Conservation (phyloP, 2,329 filamentous ascomycete species). For the Nakataea oryzae region DNA sequence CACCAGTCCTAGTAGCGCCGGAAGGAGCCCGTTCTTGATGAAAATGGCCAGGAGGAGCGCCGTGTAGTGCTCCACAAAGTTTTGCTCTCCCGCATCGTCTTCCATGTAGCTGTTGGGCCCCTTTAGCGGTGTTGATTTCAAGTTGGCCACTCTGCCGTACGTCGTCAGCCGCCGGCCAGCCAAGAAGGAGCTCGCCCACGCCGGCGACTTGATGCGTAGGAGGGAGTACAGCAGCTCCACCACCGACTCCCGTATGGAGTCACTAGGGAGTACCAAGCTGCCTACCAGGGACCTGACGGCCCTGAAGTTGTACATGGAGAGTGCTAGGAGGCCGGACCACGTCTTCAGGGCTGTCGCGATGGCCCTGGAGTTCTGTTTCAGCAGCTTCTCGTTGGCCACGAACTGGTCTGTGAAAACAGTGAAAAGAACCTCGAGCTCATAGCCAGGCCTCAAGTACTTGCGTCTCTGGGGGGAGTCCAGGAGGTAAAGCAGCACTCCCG, state of each 20-base stretch:
- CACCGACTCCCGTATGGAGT: constrained; percentile 59
- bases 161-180: constrained; percentile 88
- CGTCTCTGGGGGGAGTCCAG: constrained; percentile 75
- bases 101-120: constrained; percentile 41
- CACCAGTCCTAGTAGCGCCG: constrained; percentile 51
- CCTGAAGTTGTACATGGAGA: constrained; percentile 81
- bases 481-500: constrained; percentile 79
- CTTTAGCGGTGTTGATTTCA: constrained; percentile 52
- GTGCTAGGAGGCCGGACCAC: constrained; percentile 82
- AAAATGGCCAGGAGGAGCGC: constrained; percentile 79
- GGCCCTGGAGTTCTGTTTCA: constrained; percentile 87
- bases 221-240: constrained; percentile 75
- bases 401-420: constrained; percentile 84
- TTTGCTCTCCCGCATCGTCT: constrained; percentile 63
- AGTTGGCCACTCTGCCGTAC: constrained; percentile 84
- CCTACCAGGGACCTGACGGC: constrained; percentile 69
- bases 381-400: constrained; percentile 42
- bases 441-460: constrained; percentile 75
- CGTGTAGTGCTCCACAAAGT: constrained; percentile 89
- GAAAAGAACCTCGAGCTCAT: constrained; percentile 82
- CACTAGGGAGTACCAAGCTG: constrained; percentile 49
- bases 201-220: constrained; percentile 81
- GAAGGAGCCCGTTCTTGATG: constrained; percentile 67
- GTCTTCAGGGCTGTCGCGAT: constrained; percentile 84
- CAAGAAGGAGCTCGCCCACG: constrained; percentile 92